Conservation (phyloP, 2,329 filamentous ascomycete species). For the Fusarium albidum region DNA sequence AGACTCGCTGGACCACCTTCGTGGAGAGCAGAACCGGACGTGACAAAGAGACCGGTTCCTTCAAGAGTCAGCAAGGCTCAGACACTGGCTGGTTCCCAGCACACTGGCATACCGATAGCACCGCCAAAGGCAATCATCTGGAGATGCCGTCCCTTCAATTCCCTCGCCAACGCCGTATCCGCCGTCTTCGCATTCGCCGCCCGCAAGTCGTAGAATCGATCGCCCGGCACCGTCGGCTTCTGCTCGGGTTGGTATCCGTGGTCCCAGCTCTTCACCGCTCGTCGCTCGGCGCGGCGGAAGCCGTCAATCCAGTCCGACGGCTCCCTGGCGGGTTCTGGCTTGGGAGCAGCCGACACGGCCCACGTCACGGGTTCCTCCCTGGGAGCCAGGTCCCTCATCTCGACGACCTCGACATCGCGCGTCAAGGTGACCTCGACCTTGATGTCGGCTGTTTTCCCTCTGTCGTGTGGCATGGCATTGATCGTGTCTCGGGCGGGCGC, state of each 20-base stretch:
- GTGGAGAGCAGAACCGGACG: slow-evolving; percentile 75
- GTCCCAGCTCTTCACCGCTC: slow-evolving; percentile 32
- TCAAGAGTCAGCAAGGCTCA: background rate
- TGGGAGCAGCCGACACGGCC: slow-evolving; percentile 15
- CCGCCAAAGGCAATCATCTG: slow-evolving; percentile 99
- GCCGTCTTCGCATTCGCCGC: slow-evolving; percentile 77
- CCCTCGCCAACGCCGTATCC: slow-evolving; percentile 76
- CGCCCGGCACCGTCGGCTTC: slow-evolving; percentile 35
- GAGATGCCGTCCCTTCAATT: slow-evolving; percentile 83
- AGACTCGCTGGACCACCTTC: slow-evolving; percentile 82
- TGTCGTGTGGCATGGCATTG: no score
- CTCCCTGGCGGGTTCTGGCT: slow-evolving; percentile 1
- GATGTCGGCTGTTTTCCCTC: slow-evolving; percentile 3
- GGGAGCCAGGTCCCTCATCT: slow-evolving; percentile 23
- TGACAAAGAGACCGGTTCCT: slow-evolving; percentile 88
- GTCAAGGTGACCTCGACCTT: slow-evolving; percentile 31
- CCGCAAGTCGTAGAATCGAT: slow-evolving; percentile 63
- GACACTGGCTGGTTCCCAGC: no score
- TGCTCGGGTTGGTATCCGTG: slow-evolving; percentile 28
- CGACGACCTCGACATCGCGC: slow-evolving; percentile 31
- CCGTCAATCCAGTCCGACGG: slow-evolving; percentile 32
- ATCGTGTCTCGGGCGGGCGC: no score
- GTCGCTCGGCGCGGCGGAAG: slow-evolving; percentile 32
- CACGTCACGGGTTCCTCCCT: slow-evolving; percentile 12
- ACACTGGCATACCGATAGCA: slow-evolving; percentile 81